These are phyloP conservation scores for Cryptosporidium tyzzeri DNA, from an alignment of 169 alveolate species.

Conservation along the genomic window DNA sequence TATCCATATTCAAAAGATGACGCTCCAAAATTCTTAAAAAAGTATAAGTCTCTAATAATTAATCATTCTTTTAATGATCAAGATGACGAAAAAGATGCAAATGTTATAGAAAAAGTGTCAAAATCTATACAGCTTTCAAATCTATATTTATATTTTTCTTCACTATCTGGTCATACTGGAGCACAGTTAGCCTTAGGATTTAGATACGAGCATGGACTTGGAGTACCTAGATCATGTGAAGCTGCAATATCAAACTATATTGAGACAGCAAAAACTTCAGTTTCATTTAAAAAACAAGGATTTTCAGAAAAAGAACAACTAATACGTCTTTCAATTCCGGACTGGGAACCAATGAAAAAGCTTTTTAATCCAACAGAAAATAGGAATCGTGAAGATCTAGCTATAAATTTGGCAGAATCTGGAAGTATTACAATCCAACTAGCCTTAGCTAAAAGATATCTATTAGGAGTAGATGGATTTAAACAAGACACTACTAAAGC, in stretches of 20 bases:
- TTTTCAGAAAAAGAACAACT: slow-evolving; percentile 17
- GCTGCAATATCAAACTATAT: slow-evolving; percentile 47
- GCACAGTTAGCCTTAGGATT: slow-evolving; percentile 63
- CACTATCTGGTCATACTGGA: slow-evolving; percentile 52
- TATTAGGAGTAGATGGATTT: slow-evolving; percentile 63
- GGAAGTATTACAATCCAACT: slow-evolving; percentile 55
- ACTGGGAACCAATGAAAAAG: slow-evolving; percentile 67
- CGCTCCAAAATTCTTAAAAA: slow-evolving; percentile 14
- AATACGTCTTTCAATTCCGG: slow-evolving; percentile 54
- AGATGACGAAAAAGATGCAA: neutral
- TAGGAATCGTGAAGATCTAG: slow-evolving; percentile 55
- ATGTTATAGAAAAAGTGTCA: neutral
- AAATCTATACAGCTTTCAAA: slow-evolving; percentile 30
- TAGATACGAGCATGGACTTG: slow-evolving; percentile 62
- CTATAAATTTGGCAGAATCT: slow-evolving; percentile 55
- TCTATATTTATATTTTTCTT: slow-evolving; percentile 39
- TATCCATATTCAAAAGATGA: slow-evolving; percentile 26
- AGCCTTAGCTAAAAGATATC: slow-evolving; percentile 66
- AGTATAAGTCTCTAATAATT: slow-evolving; percentile 12
- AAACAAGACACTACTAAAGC: slow-evolving; percentile 27
- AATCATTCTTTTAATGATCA: neutral
- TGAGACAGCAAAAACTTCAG: slow-evolving; percentile 32
- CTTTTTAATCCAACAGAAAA: slow-evolving; percentile 20
- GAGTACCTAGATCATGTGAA: slow-evolving; percentile 40
- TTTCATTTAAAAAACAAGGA: slow-evolving; percentile 21